Percentiles rank a stretch among this genome's conserved stretches.
These are phyloP conservation scores for Buxus sempervirens DNA, from an alignment of 164 flowering plant genomes.

Conservation along the genomic window DNA sequence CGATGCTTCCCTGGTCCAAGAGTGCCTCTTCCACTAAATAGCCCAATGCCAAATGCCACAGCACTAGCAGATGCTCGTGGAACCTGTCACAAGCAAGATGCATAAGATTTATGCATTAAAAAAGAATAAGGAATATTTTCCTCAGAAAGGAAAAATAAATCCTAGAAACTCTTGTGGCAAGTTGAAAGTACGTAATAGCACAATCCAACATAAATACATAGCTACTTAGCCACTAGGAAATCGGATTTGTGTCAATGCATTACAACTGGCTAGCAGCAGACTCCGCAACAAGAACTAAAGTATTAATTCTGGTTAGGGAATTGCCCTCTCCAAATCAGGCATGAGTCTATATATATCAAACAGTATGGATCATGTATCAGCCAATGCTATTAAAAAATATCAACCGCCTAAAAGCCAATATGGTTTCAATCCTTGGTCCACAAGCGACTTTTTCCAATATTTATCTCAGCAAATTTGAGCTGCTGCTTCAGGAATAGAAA, in stretches of 20 bases:
- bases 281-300: no score
- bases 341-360: no score
- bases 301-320: no score
- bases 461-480: not conserved
- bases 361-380: no score
- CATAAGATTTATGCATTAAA: slow-evolving; percentile 2
- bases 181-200: not conserved
- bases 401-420: no score
- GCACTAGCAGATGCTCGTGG: slow-evolving; percentile 99
- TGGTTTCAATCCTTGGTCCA: no score
- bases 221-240: not conserved
- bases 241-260: not conserved
- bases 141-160: not conserved
- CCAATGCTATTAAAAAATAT: no score
- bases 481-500: not conserved
- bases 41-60: slow-evolving; percentile 97
- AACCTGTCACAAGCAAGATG: slow-evolving; percentile 39
- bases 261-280: not conserved
- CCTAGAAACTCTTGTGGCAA: not conserved
- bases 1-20: slow-evolving; percentile 75
- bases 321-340: no score
- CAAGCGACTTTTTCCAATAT: not conserved
- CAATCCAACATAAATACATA: not conserved
- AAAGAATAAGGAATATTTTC: not conserved
- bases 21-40: slow-evolving; percentile 66